Conservation (phyloP, 768 basidiomycete genomes). For the Leccinum pellstonianum region DNA sequence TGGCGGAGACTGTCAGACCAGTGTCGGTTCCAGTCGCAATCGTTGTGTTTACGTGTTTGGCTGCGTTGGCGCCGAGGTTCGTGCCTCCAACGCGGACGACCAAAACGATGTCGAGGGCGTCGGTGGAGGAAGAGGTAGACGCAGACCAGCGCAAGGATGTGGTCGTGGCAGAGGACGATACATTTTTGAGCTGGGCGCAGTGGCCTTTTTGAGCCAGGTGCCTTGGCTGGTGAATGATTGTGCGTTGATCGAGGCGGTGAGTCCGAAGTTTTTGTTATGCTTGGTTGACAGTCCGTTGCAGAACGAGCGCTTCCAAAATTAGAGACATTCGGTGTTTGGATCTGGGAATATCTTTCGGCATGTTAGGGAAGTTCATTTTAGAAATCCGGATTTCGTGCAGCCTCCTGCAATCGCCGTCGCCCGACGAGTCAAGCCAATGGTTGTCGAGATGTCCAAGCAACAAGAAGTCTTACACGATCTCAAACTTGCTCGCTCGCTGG, state of each 20-base stretch:
- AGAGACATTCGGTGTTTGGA: too few relatives aligned
- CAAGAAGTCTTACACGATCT: too few relatives aligned
- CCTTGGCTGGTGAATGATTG: background rate
- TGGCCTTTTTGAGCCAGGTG: conserved; percentile 8
- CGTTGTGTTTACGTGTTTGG: background rate
- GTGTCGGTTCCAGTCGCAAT: background rate
- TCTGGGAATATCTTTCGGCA: too few relatives aligned
- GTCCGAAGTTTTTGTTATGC: background rate
- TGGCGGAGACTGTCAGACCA: background rate
- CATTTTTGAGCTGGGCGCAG: conserved; percentile 13
- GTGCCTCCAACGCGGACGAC: background rate
- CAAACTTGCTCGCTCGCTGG: too few relatives aligned
- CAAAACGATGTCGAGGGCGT: background rate
- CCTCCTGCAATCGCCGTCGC: too few relatives aligned
- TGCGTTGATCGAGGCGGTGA: background rate
- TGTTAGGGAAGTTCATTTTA: too few relatives aligned
- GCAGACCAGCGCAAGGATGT: too few relatives aligned
- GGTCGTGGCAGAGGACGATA: conserved; percentile 1
- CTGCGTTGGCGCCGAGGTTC: background rate
- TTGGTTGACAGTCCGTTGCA: background rate
- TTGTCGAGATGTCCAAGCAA: too few relatives aligned
- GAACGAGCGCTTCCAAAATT: too few relatives aligned
- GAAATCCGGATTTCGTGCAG: too few relatives aligned
- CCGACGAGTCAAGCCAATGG: too few relatives aligned
- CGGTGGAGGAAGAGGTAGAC: background rate